A percentile compares a stretch with the other conserved stretches of the same genome.
phyloP scores from a whole-genome alignment of 164 flowering plant species.

The Umbilicus rupestris region DNA sequence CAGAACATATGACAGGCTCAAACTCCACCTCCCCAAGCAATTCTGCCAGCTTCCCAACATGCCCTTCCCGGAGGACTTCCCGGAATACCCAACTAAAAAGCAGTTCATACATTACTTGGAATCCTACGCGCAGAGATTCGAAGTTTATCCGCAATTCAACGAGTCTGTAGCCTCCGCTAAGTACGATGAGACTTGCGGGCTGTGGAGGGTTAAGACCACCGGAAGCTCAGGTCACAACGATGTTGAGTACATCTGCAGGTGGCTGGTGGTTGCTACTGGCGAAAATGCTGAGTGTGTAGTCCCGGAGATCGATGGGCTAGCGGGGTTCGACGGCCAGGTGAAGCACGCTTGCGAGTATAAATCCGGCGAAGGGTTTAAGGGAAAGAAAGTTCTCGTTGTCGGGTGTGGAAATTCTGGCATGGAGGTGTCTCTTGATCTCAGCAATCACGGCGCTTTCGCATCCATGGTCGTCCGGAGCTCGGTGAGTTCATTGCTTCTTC shows the following conservation, averaged over 20 bases:
- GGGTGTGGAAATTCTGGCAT: slow-evolving; percentile 6
- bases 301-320: slow-evolving; percentile 26
- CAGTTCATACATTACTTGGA: slow-evolving; percentile 10
- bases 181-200: slow-evolving; percentile 2
- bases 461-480: slow-evolving; percentile 7
- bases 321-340: slow-evolving; percentile 22
- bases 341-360: slow-evolving; percentile 21
- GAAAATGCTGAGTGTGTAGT: slow-evolving; percentile 24
- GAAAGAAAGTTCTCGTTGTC: not conserved
- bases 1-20: slow-evolving; percentile 14
- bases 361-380: slow-evolving; percentile 1
- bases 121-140: slow-evolving; percentile 7
- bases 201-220: slow-evolving; percentile 9
- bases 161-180: slow-evolving; percentile 9
- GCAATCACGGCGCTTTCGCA: not conserved
- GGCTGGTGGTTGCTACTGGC: slow-evolving; percentile 40
- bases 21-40: slow-evolving; percentile 13
- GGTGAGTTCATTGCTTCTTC: not conserved
- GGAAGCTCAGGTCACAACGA: not conserved
- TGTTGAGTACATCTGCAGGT: slow-evolving; percentile 23
- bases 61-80: slow-evolving; percentile 11
- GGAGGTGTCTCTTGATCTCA: not conserved
- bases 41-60: slow-evolving; percentile 14
- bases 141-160: slow-evolving; percentile 2
- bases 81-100: slow-evolving; percentile 5